Evolutionary conservation across 192 early-diverging fungal genomes (phyloP).

Genomic region (Linnemannia elongata): DNA sequence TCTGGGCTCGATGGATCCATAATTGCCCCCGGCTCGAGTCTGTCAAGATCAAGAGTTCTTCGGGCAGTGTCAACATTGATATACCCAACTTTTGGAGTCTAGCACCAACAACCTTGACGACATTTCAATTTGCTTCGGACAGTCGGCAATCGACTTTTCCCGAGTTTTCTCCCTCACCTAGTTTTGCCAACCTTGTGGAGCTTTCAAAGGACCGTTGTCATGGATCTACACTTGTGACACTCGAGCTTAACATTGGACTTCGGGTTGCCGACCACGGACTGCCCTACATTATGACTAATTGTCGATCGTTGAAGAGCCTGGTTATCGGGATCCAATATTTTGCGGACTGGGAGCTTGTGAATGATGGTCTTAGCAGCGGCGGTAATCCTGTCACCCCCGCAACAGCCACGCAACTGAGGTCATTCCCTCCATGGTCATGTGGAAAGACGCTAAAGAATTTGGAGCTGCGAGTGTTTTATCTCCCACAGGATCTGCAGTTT

Average conservation of each 20-base stretch:
- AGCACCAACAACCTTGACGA: constrained; percentile 11
- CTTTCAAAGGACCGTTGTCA: not conserved
- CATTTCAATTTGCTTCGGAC: not conserved
- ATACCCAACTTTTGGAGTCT: constrained; percentile 18
- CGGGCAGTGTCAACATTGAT: constrained; percentile 10
- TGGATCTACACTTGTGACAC: constrained; percentile 15
- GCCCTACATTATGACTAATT: constrained; percentile 19
- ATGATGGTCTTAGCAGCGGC: not conserved
- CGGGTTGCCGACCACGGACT: constrained; percentile 5
- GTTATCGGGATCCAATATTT: constrained; percentile 26
- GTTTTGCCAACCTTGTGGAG: not conserved
- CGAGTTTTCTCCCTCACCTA: not conserved
- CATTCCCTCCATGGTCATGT: constrained; percentile 24
- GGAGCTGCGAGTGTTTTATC: constrained; percentile 19
- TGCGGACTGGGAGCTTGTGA: constrained; percentile 6
- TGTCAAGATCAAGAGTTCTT: constrained; percentile 6
- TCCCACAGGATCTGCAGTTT: constrained; percentile 14
- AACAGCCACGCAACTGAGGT: not conserved
- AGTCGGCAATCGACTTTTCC: not conserved
- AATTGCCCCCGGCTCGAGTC: constrained; percentile 9
- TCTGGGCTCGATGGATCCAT: constrained; percentile 8
- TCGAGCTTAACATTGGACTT: constrained; percentile 13
- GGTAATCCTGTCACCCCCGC: not conserved
- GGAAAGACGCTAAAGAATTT: not conserved
- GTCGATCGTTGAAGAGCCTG: constrained; percentile 15